These are phyloP conservation scores for Exophiala mesophila DNA, from an alignment of 2,329 filamentous ascomycete genomes.

Conservation along the genomic window DNA sequence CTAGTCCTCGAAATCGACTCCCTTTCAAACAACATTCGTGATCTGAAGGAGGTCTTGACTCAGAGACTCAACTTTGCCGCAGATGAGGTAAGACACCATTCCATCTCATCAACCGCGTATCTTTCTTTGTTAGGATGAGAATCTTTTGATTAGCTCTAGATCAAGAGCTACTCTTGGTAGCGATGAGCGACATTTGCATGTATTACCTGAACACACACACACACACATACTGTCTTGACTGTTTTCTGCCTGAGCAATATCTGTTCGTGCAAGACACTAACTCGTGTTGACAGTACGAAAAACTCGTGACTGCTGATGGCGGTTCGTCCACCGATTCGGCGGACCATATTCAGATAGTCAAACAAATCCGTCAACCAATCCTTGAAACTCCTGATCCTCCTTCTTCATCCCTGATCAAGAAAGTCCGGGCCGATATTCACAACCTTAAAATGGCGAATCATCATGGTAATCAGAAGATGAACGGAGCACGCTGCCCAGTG, in stretches of 20 bases:
- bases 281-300: slow-evolving; percentile 37
- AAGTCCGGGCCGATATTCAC: slow-evolving; percentile 11
- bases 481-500: slow-evolving; percentile 23
- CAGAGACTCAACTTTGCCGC: slow-evolving; percentile 18
- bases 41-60: slow-evolving; percentile 14
- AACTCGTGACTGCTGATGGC: slow-evolving; percentile 28
- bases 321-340: slow-evolving; percentile 12
- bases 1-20: slow-evolving; percentile 15
- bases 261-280: too few relatives aligned
- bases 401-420: slow-evolving; percentile 3
- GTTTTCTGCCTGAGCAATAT: too few relatives aligned
- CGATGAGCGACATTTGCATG: slow-evolving; percentile 59
- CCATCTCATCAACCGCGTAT: neutral
- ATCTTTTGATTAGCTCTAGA: slow-evolving; percentile 70
- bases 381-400: slow-evolving; percentile 43
- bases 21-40: slow-evolving; percentile 9
- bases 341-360: slow-evolving; percentile 10
- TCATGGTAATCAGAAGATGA: slow-evolving; percentile 1
- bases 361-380: slow-evolving; percentile 34
- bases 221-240: too few relatives aligned
- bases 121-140: slow-evolving; percentile 33
- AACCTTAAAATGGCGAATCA: slow-evolving; percentile 15
- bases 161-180: slow-evolving; percentile 63
- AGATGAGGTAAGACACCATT: slow-evolving; percentile 13
- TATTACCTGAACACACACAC: slow-evolving; percentile 50